Evolutionary conservation across 208 protist species (phyloP).

Genomic region (Tritrichomonas musculus): DNA sequence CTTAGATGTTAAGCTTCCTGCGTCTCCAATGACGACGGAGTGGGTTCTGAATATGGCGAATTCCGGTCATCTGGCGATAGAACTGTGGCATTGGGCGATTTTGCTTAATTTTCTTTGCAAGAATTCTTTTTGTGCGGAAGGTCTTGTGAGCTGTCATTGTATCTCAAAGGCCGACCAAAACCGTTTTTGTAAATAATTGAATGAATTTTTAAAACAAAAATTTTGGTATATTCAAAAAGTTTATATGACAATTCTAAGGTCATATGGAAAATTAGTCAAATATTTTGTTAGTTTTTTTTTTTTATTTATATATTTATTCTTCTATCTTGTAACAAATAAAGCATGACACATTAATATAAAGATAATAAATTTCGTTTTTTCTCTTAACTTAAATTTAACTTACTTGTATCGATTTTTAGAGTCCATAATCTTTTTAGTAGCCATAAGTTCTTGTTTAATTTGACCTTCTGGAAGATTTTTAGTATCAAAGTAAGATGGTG

Average conservation of each 20-base stretch:
- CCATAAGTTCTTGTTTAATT: background rate
- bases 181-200: background rate
- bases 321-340: background rate
- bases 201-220: background rate
- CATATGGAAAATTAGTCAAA: background rate
- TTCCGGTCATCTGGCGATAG: conserved; percentile 4
- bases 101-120: background rate
- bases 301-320: background rate
- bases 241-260: background rate
- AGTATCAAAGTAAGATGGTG: background rate
- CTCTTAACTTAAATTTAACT: background rate
- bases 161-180: no score
- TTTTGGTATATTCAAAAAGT: background rate
- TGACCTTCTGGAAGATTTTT: background rate
- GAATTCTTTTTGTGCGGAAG: background rate
- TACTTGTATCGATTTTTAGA: no score
- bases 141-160: conserved; percentile 28
- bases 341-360: background rate
- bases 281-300: background rate
- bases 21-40: conserved; percentile 23
- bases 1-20: conserved; percentile 35
- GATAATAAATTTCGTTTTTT: background rate
- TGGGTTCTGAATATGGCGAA: conserved; percentile 24
- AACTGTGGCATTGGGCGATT: conserved; percentile 36
- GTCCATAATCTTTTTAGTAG: no score